phyloP scores from a whole-genome alignment of 1,284 basidiomycete species.

The Ustilago cynodontis region DNA sequence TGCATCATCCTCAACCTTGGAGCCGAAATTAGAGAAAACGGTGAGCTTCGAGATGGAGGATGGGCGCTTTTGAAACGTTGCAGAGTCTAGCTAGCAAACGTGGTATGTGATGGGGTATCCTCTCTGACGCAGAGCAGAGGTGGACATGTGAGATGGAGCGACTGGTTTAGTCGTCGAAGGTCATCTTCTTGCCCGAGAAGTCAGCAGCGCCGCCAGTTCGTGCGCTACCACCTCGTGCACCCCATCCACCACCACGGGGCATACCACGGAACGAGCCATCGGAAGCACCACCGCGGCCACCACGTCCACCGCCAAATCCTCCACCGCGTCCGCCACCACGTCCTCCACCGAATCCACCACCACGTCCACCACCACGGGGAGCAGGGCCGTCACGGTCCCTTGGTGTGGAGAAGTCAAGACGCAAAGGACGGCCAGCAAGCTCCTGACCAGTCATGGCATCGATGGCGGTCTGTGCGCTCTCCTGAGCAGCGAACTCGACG shows the following conservation, averaged over 20 bases:
- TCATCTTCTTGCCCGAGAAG: conserved; percentile 84
- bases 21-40: conserved; percentile 7
- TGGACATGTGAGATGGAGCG: not conserved
- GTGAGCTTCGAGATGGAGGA: conserved; percentile 1
- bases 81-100: not conserved
- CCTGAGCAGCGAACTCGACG: conserved; percentile 88
- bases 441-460: conserved; percentile 79
- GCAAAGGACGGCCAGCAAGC: conserved; percentile 83
- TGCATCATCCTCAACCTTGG: conserved; percentile 12
- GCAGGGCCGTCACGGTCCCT: conserved; percentile 74
- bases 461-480: conserved; percentile 84
- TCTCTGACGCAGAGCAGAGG: not conserved
- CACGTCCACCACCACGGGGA: conserved; percentile 74
- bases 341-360: conserved; percentile 72
- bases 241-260: conserved; percentile 70
- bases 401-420: conserved; percentile 91
- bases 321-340: conserved; percentile 63
- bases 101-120: conserved; percentile 10
- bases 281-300: conserved; percentile 72
- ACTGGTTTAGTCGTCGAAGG: conserved; percentile 75
- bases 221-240: conserved; percentile 67
- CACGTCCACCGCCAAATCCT: conserved; percentile 78
- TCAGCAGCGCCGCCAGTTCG: conserved; percentile 81
- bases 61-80: conserved; percentile 35
- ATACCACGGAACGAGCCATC: conserved; percentile 72